Conservation (phyloP, 2,329 filamentous ascomycete genomes). For the Hypoxylon sp. region DNA sequence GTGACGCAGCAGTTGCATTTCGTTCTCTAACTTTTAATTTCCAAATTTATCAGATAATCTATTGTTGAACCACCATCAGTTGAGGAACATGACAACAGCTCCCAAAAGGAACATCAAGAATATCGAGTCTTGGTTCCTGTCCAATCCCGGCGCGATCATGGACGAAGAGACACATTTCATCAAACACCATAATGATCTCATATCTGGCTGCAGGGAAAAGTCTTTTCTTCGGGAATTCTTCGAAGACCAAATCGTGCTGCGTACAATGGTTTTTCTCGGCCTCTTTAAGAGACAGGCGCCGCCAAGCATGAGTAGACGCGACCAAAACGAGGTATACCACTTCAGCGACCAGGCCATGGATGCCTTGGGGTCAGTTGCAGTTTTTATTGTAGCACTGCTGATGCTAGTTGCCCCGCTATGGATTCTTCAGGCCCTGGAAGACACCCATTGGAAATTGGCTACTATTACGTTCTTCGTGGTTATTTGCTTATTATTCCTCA, state of each 20-base stretch:
- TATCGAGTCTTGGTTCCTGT: constrained; percentile 1
- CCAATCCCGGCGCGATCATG: constrained; percentile 4
- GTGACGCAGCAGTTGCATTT: neutral
- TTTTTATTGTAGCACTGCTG: neutral
- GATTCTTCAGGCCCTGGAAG: constrained; percentile 5
- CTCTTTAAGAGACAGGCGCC: constrained; percentile 5
- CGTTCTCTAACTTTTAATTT: neutral
- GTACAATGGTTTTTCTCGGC: neutral
- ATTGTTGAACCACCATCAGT: constrained; percentile 3
- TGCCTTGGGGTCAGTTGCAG: neutral
- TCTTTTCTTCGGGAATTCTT: constrained; percentile 5
- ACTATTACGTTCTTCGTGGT: constrained; percentile 7
- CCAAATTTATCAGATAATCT: neutral
- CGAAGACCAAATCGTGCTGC: constrained; percentile 9
- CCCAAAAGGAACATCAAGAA: constrained; percentile 11
- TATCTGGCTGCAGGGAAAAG: constrained; percentile 1
- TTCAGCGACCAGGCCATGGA: constrained; percentile 7
- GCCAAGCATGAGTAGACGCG: neutral
- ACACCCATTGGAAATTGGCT: constrained; percentile 6
- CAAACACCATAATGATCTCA: constrained; percentile 10
- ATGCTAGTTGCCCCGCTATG: constrained; percentile 14
- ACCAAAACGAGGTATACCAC: constrained; percentile 5
- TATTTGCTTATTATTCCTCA: constrained; percentile 9
- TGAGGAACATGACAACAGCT: constrained; percentile 6
- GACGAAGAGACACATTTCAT: constrained; percentile 17